These are phyloP conservation scores for Petunia hybrid DNA, from an alignment of 305 asterid genomes.

Conservation along the genomic window DNA sequence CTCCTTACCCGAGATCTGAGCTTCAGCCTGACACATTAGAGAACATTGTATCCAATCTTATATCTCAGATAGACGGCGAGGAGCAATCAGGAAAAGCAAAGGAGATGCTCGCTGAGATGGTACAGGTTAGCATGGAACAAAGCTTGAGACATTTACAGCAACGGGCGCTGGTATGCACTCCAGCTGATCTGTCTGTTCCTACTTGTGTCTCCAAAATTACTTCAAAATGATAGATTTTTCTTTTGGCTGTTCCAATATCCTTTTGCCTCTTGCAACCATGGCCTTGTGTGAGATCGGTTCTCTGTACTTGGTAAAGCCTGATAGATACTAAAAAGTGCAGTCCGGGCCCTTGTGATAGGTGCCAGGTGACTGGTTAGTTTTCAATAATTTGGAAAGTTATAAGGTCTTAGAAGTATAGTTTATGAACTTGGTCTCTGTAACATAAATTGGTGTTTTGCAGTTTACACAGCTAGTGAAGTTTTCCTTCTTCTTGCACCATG, in stretches of 20 bases:
- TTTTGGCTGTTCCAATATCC: not conserved
- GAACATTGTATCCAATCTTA: slow-evolving; percentile 72
- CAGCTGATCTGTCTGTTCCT: slow-evolving; percentile 57
- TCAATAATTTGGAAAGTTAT: slow-evolving; percentile 43
- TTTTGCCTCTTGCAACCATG: slow-evolving; percentile 11
- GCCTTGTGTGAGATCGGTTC: slow-evolving; percentile 28
- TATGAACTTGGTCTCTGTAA: slow-evolving; percentile 20
- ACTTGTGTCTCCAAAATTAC: slow-evolving; percentile 60
- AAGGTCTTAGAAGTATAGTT: slow-evolving; percentile 32
- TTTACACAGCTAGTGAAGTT: slow-evolving; percentile 1
- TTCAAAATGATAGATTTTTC: slow-evolving; percentile 44
- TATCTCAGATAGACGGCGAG: slow-evolving; percentile 81
- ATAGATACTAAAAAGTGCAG: slow-evolving; percentile 53
- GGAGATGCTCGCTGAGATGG: slow-evolving; percentile 94
- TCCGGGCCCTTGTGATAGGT: slow-evolving; percentile 68
- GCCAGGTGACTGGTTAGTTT: slow-evolving; percentile 70
- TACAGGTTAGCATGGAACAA: slow-evolving; percentile 97
- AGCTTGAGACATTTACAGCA: slow-evolving; percentile 86
- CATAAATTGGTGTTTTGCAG: slow-evolving; percentile 15
- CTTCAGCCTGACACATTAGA: slow-evolving; percentile 74
- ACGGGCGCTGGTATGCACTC: slow-evolving; percentile 78
- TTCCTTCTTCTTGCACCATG: not conserved
- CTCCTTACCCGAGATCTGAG: slow-evolving; percentile 86
- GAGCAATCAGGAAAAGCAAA: slow-evolving; percentile 85
- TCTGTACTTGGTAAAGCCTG: slow-evolving; percentile 28